Evolutionary conservation across 2,329 filamentous ascomycete species (phyloP).

Genomic region (Diaporthe sp.): DNA sequence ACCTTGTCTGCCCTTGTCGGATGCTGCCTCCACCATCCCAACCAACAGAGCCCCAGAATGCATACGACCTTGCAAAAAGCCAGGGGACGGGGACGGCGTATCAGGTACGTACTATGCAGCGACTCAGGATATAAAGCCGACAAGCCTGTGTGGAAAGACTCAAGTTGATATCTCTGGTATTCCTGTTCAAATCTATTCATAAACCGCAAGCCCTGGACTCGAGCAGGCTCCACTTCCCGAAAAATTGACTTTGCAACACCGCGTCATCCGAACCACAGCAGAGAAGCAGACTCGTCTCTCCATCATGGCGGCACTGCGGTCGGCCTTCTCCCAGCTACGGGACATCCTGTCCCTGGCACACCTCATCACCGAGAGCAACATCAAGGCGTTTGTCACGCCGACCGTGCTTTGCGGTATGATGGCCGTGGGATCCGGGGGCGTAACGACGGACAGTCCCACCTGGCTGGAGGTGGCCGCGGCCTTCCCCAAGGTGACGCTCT

Average conservation of each 20-base stretch:
- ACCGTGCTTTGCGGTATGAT: conserved; percentile 39
- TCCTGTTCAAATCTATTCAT: not conserved
- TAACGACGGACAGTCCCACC: conserved; percentile 35
- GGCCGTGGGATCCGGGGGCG: conserved; percentile 34
- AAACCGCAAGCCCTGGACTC: not conserved
- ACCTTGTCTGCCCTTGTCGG: not conserved
- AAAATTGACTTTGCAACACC: not conserved
- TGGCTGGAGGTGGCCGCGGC: not conserved
- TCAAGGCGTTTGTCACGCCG: conserved; percentile 40
- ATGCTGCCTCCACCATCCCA: not conserved
- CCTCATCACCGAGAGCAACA: conserved; percentile 41
- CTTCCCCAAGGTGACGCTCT: conserved; percentile 15
- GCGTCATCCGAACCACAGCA: not conserved
- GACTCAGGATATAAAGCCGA: conserved; percentile 1
- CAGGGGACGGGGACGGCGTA: not conserved
- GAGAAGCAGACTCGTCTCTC: not conserved
- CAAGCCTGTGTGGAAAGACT: not conserved
- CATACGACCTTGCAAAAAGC: not conserved
- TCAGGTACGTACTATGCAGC: not conserved
- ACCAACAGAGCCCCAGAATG: not conserved
- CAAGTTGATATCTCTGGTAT: not conserved
- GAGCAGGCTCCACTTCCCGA: not conserved
- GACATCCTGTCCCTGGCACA: conserved; percentile 35
- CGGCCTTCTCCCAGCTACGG: not conserved
- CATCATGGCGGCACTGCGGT: conserved; percentile 6